A percentile compares a stretch with the other conserved stretches of the same genome.
Evolutionary conservation across 805 yeast species (phyloP).

Genomic region (Priceomyces medius): DNA sequence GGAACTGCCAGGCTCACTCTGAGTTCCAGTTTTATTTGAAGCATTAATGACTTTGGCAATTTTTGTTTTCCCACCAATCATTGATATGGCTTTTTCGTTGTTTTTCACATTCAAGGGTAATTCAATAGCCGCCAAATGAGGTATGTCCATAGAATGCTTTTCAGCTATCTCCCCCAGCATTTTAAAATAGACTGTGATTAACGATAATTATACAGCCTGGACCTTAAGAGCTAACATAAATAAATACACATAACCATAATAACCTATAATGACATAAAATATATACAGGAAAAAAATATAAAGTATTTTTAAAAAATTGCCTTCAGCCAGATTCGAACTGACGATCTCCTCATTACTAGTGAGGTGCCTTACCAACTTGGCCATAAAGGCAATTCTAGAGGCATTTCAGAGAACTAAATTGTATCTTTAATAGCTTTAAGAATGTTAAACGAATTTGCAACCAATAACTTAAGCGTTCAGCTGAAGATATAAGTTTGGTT

Average conservation of each 20-base stretch:
- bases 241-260: not conserved
- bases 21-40: constrained; percentile 18
- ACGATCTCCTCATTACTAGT: constrained; percentile 21
- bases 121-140: constrained; percentile 73
- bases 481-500: too few relatives aligned
- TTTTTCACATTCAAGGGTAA: constrained; percentile 71
- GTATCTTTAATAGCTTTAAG: too few relatives aligned
- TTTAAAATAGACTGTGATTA: too few relatives aligned
- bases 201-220: too few relatives aligned
- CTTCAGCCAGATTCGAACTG: constrained; percentile 26
- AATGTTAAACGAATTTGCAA: too few relatives aligned
- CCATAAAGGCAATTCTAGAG: constrained; percentile 17
- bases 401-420: too few relatives aligned
- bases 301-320: constrained; percentile 11
- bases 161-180: constrained; percentile 36
- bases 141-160: constrained; percentile 65
- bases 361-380: constrained; percentile 24
- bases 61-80: constrained; percentile 63
- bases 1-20: constrained; percentile 17
- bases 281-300: constrained; percentile 1
- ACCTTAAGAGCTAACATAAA: too few relatives aligned
- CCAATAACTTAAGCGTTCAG: too few relatives aligned
- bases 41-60: constrained; percentile 43
- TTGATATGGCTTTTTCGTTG: constrained; percentile 57
- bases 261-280: not conserved